Base-by-base conservation (phyloP, 2,329 filamentous ascomycete genomes). In the Amauroascus verrucosus region DNA sequence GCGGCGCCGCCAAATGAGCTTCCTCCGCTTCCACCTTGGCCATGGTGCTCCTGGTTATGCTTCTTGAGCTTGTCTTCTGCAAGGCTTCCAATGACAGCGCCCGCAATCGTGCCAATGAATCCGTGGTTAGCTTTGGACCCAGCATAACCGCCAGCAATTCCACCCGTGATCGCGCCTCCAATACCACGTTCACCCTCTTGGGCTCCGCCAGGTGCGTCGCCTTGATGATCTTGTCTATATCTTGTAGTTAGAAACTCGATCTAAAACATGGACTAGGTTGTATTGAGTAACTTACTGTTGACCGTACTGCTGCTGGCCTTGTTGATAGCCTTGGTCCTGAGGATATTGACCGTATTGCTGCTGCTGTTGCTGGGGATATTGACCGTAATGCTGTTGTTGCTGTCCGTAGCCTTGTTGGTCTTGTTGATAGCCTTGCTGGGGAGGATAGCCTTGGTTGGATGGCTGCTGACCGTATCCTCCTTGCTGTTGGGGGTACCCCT, bases 91-190 rank as follows among this genome's bases (percentile, higher is more conserved):
- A 72, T 64, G 57, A 75, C 71, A 30, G 73, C 73, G 40, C 73
- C 73, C 55, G 72, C 73, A 40, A 76, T 65, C 5, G 72, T 68
- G 55, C 73, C 73, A 48, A 76, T 67, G 60, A 76, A 63, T 28
- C 73, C 73, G 63, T 75, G 73, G 58, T 71, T 65, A 57, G 68
- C 71, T 62, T 75, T 71, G 66, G 72, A 69, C 54, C 73, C 73
- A 20, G 66, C 69, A 48, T 68, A 75, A 32, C 69, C 73, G 53
- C 73, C 73, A n/a, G 71, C 67, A 8, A 71, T 64, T 58, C 72
- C 73, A 54, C 73, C 73, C 28, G 72, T 72, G 43, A 75, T 57
- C 14, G 73, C 73, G 37, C 73, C 73, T 49, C 70, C 67, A 16
- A 76, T 63, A 56, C 73, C 73, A 59, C 72, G 71, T 54, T 75